Base-by-base conservation (phyloP, 2,329 filamentous ascomycete species). In the Sordariomycetes sp. region DNA sequence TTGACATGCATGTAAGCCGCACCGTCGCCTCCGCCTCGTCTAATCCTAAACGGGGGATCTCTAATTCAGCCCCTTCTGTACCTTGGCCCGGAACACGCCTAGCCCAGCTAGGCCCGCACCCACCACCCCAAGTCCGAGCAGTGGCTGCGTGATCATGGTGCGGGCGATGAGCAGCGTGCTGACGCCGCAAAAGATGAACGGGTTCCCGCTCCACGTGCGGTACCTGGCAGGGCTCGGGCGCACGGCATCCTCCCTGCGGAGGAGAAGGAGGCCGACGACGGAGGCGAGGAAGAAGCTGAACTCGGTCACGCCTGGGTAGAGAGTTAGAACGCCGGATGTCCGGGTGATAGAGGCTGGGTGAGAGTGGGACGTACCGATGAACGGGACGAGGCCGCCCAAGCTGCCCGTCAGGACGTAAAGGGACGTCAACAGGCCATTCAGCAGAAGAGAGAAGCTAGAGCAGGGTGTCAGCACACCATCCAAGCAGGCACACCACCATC, bases 201-300 rank as follows among this genome's bases (percentile, higher is more conserved):
- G 94, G 2, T 94, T 99, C 1, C 87, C 88, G 67, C 97, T 96
- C 94, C 93, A 99, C 3, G 92, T 96, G 69, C 85, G 87, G 73
- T 99, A 99, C 0, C n/a, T 50, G 46, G 22, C 46, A 12, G 94
- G 93, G 28, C 94, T 77, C 70, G 97, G 90, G 53, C 99, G 79
- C 61, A 86, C 78, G 3, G 94, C 94, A 70, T 99, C 94, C 61
- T 82, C 82, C 32, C 97, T 90, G 34, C 94, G 81, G 61, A 99
- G 78, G 57, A 97, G 82, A 61, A 99, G 97, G 54, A 99, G 79
- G 0, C 94, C 94, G 0, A 99, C 81, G 0, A 99, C 94, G 0
- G 93, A 95, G 59, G 96, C 76, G 71, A 99, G 99, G 75, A 99
- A 99, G 69, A 99, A 99, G 0, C 90, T 90, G 71, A 99, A 99